Conservation (phyloP, 1,284 basidiomycete species). For the Abortiporus biennis region DNA sequence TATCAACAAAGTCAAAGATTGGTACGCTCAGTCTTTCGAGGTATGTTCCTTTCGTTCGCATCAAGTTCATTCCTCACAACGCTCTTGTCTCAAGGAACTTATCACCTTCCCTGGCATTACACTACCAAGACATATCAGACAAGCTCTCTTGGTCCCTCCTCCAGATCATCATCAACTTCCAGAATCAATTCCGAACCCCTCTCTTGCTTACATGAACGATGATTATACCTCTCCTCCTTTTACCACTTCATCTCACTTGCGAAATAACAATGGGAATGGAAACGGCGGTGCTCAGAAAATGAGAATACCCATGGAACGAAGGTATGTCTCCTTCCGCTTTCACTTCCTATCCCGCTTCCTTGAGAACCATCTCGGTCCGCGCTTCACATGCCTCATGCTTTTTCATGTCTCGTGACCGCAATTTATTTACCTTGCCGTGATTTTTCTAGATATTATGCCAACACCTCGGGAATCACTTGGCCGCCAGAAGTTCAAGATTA, state of each 20-base stretch:
- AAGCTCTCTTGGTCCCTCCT: slow-evolving; percentile 54
- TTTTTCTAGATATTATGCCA: slow-evolving; percentile 81
- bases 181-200: slow-evolving; percentile 68
- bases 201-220: slow-evolving; percentile 34
- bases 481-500: slow-evolving; percentile 94
- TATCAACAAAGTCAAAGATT: slow-evolving; percentile 94
- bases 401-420: slow-evolving; percentile 9
- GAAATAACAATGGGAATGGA: slow-evolving; percentile 15
- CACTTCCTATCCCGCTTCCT: slow-evolving; percentile 3
- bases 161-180: slow-evolving; percentile 43
- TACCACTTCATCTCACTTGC: no score
- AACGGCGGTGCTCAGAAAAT: slow-evolving; percentile 47
- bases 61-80: slow-evolving; percentile 1
- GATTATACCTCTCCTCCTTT: slow-evolving; percentile 26
- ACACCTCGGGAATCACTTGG: slow-evolving; percentile 66
- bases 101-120: slow-evolving; percentile 77
- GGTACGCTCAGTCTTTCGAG: slow-evolving; percentile 99
- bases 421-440: no score
- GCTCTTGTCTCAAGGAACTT: slow-evolving; percentile 58
- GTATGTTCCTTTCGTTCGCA: slow-evolving; percentile 52
- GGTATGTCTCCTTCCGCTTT: slow-evolving; percentile 33
- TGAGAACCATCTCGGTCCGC: slow-evolving; percentile 6
- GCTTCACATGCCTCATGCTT: slow-evolving; percentile 4
- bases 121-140: slow-evolving; percentile 62
- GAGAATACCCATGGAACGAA: slow-evolving; percentile 68